These are phyloP conservation scores for Malassezia equina DNA, from an alignment of 1,284 basidiomycete species.

Conservation along the genomic window DNA sequence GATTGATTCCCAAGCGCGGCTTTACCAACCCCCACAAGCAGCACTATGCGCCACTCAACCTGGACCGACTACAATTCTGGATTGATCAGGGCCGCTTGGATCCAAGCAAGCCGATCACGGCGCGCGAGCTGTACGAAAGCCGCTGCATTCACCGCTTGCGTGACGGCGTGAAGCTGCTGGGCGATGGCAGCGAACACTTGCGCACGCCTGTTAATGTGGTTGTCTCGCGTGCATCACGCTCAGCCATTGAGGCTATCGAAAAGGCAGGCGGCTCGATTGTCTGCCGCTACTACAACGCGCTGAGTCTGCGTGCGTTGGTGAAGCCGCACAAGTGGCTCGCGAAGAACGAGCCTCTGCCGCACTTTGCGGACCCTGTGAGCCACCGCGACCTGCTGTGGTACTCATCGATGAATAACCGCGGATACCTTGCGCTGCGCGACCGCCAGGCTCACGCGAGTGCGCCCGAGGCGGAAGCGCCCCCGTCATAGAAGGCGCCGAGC, in stretches of 20 bases:
- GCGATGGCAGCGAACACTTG: conserved; percentile 63
- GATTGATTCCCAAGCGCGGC: conserved; percentile 82
- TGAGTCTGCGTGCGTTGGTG: conserved; percentile 70
- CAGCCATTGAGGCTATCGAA: conserved; percentile 76
- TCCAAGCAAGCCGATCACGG: conserved; percentile 74
- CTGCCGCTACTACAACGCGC: conserved; percentile 82
- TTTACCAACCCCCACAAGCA: conserved; percentile 65
- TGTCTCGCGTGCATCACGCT: conserved; percentile 73
- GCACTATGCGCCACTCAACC: conserved; percentile 70
- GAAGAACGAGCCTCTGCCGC: conserved; percentile 27
- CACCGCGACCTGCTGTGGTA: conserved; percentile 32
- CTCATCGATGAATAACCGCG: conserved; percentile 18
- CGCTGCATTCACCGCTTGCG: conserved; percentile 78
- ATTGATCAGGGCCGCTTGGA: conserved; percentile 72
- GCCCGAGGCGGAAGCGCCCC: not conserved
- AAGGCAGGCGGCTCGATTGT: conserved; percentile 69
- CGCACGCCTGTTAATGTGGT: conserved; percentile 68
- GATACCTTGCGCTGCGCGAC: conserved; percentile 18
- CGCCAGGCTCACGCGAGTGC: conserved; percentile 1
- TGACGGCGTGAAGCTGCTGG: conserved; percentile 83
- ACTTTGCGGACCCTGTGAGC: conserved; percentile 31
- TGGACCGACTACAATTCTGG: conserved; percentile 81
- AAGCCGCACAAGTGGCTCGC: conserved; percentile 51
- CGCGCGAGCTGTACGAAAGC: conserved; percentile 69
- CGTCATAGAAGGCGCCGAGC: not conserved